Base-by-base conservation (phyloP, 1,284 basidiomycete species). In the Ceratobasidium sp. region DNA sequence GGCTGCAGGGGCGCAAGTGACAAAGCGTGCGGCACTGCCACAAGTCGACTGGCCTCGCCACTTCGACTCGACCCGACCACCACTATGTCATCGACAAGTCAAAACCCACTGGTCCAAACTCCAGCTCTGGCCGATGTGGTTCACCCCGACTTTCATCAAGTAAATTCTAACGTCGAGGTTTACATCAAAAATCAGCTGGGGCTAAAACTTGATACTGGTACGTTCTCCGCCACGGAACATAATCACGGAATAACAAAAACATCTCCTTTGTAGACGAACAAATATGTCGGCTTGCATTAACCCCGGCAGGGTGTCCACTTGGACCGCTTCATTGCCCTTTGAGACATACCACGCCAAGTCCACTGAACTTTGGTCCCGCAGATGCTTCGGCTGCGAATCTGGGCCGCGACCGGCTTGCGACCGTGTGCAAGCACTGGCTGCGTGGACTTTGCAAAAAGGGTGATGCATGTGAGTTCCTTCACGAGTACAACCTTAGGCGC, bases 371-470 rank as follows among this genome's bases (percentile, higher is more conserved):
- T 78, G 74, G 90, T 91, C 74, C 82, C 91, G 1, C 93, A 94
- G 1, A 88, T 87, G 0, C 92, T 18, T 59, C 64, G 91, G 30
- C 87, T 90, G 35, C 46, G 14, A 67, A 55, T 38, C 58, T 44
- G 62, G 94, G 96, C 79, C 85, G 95, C 74, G 94, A 96, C 79
- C 90, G 94, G 74, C 86, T 95, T 59, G 89, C 92, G 23, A 97
- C 95, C 0, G 94, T 74, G n/a, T 99, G 98, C 85, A 99, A 99
- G 84, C 98, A 99, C 83, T 99, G 97, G 94, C 89, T 99, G 41
- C 89, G 98, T 75, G 98, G 98, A 32, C 86, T 99, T 49, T 99
- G 98, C 84, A 99, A 99, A 84, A 99, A 99, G 82, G 97, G 96
- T 73, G 94, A 98, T 80, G 91, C 92, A 52, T 99, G 98, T 85